Conservation (phyloP, 805 yeast species). For the Candida xiaguanensis region DNA sequence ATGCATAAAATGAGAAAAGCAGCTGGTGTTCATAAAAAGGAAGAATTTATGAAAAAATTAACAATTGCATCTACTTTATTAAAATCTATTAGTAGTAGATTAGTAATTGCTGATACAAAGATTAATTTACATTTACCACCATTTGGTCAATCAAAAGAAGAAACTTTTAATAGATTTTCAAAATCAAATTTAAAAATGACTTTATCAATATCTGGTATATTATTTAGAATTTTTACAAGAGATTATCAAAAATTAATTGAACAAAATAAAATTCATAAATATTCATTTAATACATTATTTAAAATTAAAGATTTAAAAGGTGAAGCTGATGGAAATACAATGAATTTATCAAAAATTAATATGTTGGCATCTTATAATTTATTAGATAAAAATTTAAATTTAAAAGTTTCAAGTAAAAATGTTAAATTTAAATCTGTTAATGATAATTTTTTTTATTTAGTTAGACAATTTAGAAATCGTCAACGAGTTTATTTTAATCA, state of each 20-base stretch:
- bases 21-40: conserved; percentile 7
- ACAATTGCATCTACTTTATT: conserved; percentile 10
- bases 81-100: conserved; percentile 17
- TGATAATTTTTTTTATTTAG: conserved; percentile 32
- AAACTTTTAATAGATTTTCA: conserved; percentile 22
- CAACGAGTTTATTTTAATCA: conserved; percentile 21
- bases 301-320: conserved; percentile 27
- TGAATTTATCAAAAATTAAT: conserved; percentile 25
- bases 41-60: conserved; percentile 7
- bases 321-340: conserved; percentile 29
- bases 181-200: conserved; percentile 23
- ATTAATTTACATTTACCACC: conserved; percentile 29
- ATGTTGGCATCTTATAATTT: conserved; percentile 24
- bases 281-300: conserved; percentile 21
- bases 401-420: conserved; percentile 24
- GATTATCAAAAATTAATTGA: conserved; percentile 14
- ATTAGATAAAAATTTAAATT: conserved; percentile 15
- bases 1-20: conserved; percentile 9
- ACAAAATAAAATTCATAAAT: conserved; percentile 8
- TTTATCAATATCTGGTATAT: conserved; percentile 19
- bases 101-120: conserved; percentile 29
- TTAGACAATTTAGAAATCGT: conserved; percentile 29
- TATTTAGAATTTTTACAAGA: conserved; percentile 26
- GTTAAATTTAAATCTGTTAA: conserved; percentile 32
- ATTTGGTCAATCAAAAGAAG: conserved; percentile 11